These are phyloP conservation scores for Lolium rigidum DNA, from an alignment of 176 grass and related monocot genomes.

Conservation along the genomic window DNA sequence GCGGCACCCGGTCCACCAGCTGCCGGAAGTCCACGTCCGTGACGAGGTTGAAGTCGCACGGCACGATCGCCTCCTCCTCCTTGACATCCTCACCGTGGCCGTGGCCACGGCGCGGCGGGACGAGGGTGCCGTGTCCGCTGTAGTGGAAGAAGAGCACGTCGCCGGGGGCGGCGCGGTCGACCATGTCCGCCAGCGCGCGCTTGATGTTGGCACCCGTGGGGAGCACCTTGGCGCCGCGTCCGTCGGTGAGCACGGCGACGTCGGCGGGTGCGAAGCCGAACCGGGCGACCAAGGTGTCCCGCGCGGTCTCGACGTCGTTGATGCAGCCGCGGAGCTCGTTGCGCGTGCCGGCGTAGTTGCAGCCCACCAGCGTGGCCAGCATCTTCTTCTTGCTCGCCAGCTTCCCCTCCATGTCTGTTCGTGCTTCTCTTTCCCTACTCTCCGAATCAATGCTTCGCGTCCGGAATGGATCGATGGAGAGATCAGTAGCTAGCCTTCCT, in stretches of 20 bases:
- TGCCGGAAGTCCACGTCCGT: slow-evolving; percentile 80
- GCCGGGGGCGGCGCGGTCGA: slow-evolving; percentile 53
- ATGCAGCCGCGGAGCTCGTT: slow-evolving; percentile 81
- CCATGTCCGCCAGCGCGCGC: slow-evolving; percentile 63
- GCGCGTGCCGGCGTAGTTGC: slow-evolving; percentile 74
- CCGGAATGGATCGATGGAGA: background rate
- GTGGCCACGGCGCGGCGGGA: slow-evolving; percentile 46
- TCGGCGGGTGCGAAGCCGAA: slow-evolving; percentile 62
- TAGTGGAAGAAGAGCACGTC: slow-evolving; percentile 94
- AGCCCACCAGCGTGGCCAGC: slow-evolving; percentile 76
- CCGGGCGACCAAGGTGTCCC: slow-evolving; percentile 46
- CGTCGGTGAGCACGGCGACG: slow-evolving; percentile 65
- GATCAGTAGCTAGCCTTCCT: background rate
- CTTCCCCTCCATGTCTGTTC: slow-evolving; percentile 5
- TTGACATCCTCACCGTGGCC: background rate
- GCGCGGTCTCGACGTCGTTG: slow-evolving; percentile 84
- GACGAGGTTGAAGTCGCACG: slow-evolving; percentile 89
- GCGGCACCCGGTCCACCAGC: slow-evolving; percentile 68
- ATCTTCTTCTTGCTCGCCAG: slow-evolving; percentile 32
- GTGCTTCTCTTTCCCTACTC: background rate
- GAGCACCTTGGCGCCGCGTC: slow-evolving; percentile 5
- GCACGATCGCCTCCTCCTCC: slow-evolving; percentile 82
- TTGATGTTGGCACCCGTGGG: slow-evolving; percentile 76
- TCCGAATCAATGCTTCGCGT: background rate
- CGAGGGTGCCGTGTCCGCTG: slow-evolving; percentile 83